Conservation (phyloP, 345 rosid species). For the Nasturtium officinale region DNA sequence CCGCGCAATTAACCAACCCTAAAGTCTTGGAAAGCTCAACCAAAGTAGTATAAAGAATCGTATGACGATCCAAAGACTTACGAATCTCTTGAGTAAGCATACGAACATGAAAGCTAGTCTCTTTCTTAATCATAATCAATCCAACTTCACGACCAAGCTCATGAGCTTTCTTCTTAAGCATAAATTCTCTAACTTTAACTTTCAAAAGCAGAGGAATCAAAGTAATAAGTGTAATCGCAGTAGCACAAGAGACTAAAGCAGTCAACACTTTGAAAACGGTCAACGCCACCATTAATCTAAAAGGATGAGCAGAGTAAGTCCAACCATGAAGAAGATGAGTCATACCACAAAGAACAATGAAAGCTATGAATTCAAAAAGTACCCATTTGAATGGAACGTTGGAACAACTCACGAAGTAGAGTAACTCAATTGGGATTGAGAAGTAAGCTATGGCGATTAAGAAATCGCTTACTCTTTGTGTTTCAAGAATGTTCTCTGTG, state of each 20-base stretch:
- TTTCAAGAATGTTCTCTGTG: slow-evolving; percentile 74
- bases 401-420: slow-evolving; percentile 95
- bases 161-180: slow-evolving; percentile 87
- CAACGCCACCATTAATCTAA: slow-evolving; percentile 84
- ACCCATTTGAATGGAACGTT: slow-evolving; percentile 98
- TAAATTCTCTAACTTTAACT: slow-evolving; percentile 89
- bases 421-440: slow-evolving; percentile 90
- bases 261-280: slow-evolving; percentile 92
- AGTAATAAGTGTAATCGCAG: slow-evolving; percentile 86
- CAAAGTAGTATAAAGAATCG: slow-evolving; percentile 78
- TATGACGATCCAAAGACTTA: slow-evolving; percentile 85
- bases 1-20: slow-evolving; percentile 82
- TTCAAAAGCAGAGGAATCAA: slow-evolving; percentile 90
- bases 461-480: slow-evolving; percentile 88
- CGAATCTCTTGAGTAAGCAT: slow-evolving; percentile 98
- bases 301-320: slow-evolving; percentile 82
- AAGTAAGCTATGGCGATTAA: slow-evolving; percentile 94
- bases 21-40: slow-evolving; percentile 91
- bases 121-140: slow-evolving; percentile 80
- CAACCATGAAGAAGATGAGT: slow-evolving; percentile 95
- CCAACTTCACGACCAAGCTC: slow-evolving; percentile 97
- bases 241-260: slow-evolving; percentile 94
- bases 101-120: slow-evolving; percentile 79
- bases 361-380: slow-evolving; percentile 85
- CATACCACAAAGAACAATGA: slow-evolving; percentile 96